These are phyloP conservation scores for Irpex sp. DNA, from an alignment of 1,284 basidiomycete genomes.

Conservation along the genomic window DNA sequence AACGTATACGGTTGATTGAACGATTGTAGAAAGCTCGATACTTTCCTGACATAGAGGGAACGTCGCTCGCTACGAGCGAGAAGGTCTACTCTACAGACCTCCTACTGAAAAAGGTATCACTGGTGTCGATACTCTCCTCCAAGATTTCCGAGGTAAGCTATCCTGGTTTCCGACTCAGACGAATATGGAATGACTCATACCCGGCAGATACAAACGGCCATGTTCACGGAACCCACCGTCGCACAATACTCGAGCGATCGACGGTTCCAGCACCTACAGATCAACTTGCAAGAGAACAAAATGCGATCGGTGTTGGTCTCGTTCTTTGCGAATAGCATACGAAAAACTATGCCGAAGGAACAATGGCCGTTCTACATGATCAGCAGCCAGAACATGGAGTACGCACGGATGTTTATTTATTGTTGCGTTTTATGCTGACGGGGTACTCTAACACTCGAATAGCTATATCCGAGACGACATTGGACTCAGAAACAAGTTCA, in stretches of 20 bases:
- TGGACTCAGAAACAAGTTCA: conserved; percentile 86
- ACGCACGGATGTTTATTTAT: conserved; percentile 18
- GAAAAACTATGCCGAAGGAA: conserved; percentile 57
- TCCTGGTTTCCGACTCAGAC: not conserved
- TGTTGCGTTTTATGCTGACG: not conserved
- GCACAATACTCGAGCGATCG: conserved; percentile 58
- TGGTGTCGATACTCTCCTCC: conserved; percentile 81
- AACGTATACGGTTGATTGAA: not conserved
- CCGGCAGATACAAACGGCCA: conserved; percentile 73
- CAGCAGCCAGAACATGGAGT: conserved; percentile 79
- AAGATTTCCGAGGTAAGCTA: conserved; percentile 84
- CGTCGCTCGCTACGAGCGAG: conserved; percentile 50
- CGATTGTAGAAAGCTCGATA: conserved; percentile 76
- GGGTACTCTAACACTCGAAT: not conserved
- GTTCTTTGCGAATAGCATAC: conserved; percentile 76
- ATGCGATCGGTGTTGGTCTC: conserved; percentile 88
- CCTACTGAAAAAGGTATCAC: conserved; percentile 71
- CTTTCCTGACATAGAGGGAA: conserved; percentile 87
- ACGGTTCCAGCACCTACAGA: conserved; percentile 80
- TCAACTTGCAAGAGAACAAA: conserved; percentile 88
- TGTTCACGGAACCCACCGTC: conserved; percentile 69
- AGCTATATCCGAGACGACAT: conserved; percentile 78
- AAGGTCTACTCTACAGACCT: conserved; percentile 78
- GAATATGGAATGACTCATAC: not conserved
- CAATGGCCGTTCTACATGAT: conserved; percentile 81